These are phyloP conservation scores for Ceratorhiza oryzae-sativae DNA, from an alignment of 1,284 basidiomycete species.

Conservation along the genomic window DNA sequence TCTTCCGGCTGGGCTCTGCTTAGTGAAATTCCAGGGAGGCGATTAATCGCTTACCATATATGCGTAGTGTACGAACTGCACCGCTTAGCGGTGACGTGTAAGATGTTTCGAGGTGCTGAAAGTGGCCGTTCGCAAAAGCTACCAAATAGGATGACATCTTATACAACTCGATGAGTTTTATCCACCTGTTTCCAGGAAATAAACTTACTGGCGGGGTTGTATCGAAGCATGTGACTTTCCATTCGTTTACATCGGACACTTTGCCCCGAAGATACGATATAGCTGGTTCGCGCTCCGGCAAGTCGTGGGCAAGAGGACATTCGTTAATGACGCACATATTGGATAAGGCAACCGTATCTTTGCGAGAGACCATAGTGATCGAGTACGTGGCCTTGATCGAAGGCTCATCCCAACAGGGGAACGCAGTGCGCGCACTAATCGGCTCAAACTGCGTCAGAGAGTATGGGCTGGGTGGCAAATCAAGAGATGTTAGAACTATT, in stretches of 20 bases:
- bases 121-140: constrained; percentile 62
- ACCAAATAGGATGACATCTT: constrained; percentile 61
- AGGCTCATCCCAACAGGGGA: constrained; percentile 64
- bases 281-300: constrained; percentile 17
- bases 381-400: constrained; percentile 61
- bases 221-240: constrained; percentile 55
- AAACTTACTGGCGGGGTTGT: constrained; percentile 48
- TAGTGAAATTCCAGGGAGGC: neutral
- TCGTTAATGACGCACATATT: constrained; percentile 1
- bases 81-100: constrained; percentile 58
- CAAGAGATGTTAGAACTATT: no score
- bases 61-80: constrained; percentile 56
- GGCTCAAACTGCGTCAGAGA: constrained; percentile 49
- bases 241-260: constrained; percentile 47
- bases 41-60: constrained; percentile 50
- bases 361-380: constrained; percentile 57
- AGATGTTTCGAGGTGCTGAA: constrained; percentile 54
- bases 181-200: neutral
- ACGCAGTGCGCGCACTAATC: constrained; percentile 56
- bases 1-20: constrained; percentile 51
- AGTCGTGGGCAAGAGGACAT: constrained; percentile 40
- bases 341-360: constrained; percentile 8
- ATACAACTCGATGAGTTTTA: neutral
- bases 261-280: constrained; percentile 45
- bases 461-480: neutral